Evolutionary conservation across 768 basidiomycete genomes (phyloP).

Genomic region (Leccinellum rugosiceps): DNA sequence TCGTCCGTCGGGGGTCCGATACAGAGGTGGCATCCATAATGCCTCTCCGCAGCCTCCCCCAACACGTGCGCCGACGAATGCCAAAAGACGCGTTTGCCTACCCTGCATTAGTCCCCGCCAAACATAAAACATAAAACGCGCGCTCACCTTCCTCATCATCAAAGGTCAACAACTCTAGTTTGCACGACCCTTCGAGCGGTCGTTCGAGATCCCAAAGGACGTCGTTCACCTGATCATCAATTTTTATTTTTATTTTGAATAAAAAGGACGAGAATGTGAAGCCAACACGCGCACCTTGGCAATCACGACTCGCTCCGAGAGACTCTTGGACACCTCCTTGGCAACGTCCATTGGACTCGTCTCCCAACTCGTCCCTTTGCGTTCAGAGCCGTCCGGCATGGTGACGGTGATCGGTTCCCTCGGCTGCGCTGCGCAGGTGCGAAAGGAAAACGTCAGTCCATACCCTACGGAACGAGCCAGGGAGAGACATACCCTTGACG

Average conservation of each 20-base stretch:
- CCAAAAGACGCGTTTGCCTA: conserved; percentile 98
- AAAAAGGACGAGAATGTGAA: background rate
- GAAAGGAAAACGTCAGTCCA: background rate
- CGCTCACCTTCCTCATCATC: conserved; percentile 75
- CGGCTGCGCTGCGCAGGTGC: conserved; percentile 52
- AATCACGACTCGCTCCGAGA: conserved; percentile 88
- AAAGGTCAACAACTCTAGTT: conserved; percentile 86
- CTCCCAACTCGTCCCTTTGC: conserved; percentile 89
- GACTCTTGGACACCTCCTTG: conserved; percentile 78
- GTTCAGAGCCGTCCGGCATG: conserved; percentile 80
- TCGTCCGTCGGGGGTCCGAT: conserved; percentile 97
- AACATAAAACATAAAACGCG: background rate
- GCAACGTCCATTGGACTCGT: conserved; percentile 92
- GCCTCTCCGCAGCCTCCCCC: conserved; percentile 93
- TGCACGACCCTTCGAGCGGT: conserved; percentile 83
- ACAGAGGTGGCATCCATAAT: conserved; percentile 96
- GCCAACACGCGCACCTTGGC: conserved; percentile 64
- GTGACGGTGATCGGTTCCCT: conserved; percentile 82
- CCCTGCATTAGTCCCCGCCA: too few species aligned
- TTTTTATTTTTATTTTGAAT: too few species aligned
- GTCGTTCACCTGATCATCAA: conserved; percentile 57
- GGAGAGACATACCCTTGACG: conserved; percentile 56
- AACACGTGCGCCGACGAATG: conserved; percentile 98
- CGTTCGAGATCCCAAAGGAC: conserved; percentile 93
- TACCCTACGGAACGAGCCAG: too few species aligned